phyloP scores from a whole-genome alignment of 805 yeast species.

The Groenewaldozyma tartarivorans region DNA sequence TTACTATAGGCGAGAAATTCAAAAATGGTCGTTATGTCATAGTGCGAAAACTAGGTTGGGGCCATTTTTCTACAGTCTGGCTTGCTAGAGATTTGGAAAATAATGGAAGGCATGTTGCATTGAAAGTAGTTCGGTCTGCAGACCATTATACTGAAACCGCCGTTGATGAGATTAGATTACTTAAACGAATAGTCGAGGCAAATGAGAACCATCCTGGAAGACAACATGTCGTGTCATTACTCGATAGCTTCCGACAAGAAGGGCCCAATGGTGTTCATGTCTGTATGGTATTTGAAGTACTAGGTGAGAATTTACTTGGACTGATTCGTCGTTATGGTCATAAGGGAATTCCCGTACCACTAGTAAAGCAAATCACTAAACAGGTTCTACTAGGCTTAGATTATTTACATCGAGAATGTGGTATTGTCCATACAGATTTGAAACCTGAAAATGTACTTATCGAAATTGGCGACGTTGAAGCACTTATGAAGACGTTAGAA shows the following conservation, averaged over 20 bases:
- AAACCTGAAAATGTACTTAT: conserved; percentile 71
- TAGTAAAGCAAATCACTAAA: conserved; percentile 74
- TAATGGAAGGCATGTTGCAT: conserved; percentile 69
- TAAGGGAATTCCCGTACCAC: conserved; percentile 65
- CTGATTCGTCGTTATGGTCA: conserved; percentile 70
- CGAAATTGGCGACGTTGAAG: conserved; percentile 77
- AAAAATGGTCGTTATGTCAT: conserved; percentile 67
- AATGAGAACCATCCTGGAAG: conserved; percentile 72
- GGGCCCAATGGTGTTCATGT: conserved; percentile 93
- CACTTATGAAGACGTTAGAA: conserved; percentile 60
- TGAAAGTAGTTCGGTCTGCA: conserved; percentile 89
- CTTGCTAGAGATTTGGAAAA: conserved; percentile 56
- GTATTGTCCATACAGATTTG: conserved; percentile 64
- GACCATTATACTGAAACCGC: conserved; percentile 90
- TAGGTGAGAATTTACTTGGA: conserved; percentile 88
- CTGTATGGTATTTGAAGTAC: conserved; percentile 94
- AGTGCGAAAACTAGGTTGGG: conserved; percentile 95
- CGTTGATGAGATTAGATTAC: conserved; percentile 76
- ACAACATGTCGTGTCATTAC: conserved; percentile 63
- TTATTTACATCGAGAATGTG: conserved; percentile 61
- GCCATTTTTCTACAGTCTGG: conserved; percentile 96
- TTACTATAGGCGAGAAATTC: conserved; percentile 75
- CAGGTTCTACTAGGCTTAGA: conserved; percentile 68
- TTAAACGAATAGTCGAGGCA: conserved; percentile 52
- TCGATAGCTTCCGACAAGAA: conserved; percentile 75